Percentiles rank a stretch among this genome's conserved stretches.
Conservation (phyloP, 2,329 filamentous ascomycete genomes). For the Alternaria sp. region DNA sequence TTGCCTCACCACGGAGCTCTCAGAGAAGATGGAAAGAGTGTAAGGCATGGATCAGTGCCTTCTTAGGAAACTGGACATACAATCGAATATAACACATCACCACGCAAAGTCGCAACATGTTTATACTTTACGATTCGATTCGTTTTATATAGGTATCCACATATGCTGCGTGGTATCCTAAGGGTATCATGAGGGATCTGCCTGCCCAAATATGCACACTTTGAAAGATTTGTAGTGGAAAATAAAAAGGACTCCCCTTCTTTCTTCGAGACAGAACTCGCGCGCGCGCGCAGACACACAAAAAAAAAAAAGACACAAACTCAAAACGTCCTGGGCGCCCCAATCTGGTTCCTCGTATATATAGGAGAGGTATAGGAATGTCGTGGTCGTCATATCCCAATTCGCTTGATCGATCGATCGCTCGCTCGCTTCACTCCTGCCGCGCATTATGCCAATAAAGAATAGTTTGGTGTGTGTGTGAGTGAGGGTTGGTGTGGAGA, state of each 20-base stretch:
- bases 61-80: background rate
- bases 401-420: background rate
- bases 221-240: constrained; percentile 6
- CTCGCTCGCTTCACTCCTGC: constrained; percentile 8
- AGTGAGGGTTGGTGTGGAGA: background rate
- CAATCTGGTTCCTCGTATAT: constrained; percentile 14
- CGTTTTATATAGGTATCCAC: constrained; percentile 23
- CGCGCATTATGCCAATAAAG: constrained; percentile 16
- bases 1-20: background rate
- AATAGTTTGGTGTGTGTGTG: constrained; percentile 1
- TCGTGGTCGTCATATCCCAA: constrained; percentile 13
- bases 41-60: background rate
- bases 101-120: background rate
- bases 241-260: constrained; percentile 1
- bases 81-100: background rate
- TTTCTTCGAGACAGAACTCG: background rate
- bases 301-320: constrained; percentile 11
- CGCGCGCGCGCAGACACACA: background rate
- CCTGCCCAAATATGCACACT: constrained; percentile 29
- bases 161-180: constrained; percentile 20
- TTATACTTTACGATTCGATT: constrained; percentile 24
- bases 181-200: constrained; percentile 30
- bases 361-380: constrained; percentile 13
- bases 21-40: background rate
- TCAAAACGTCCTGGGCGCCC: constrained; percentile 10